These are phyloP conservation scores for Ceratobasidium sp. DNA, from an alignment of 1,284 basidiomycete species.

Conservation along the genomic window DNA sequence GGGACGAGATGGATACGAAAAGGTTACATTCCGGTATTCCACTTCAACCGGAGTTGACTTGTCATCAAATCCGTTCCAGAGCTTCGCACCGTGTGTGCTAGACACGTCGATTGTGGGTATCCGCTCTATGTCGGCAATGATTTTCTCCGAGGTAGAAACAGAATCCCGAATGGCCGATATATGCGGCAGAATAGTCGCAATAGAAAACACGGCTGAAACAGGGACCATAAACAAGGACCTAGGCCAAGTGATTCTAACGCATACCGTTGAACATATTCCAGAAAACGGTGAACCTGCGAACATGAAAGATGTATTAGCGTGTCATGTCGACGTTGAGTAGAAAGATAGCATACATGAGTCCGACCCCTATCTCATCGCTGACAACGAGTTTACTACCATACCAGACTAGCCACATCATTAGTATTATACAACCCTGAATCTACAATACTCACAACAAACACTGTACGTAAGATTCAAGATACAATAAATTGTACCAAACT, in stretches of 20 bases:
- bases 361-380: constrained; percentile 14
- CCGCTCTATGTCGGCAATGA: constrained; percentile 48
- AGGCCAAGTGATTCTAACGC: neutral
- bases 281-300: constrained; percentile 37
- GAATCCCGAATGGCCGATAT: constrained; percentile 44
- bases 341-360: constrained; percentile 4
- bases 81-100: constrained; percentile 43
- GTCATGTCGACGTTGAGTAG: neutral
- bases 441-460: constrained; percentile 26
- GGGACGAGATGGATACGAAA: constrained; percentile 54
- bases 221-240: neutral
- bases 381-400: constrained; percentile 45
- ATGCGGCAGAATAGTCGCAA: constrained; percentile 49
- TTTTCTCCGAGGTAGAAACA: constrained; percentile 41
- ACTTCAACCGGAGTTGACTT: constrained; percentile 45
- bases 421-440: neutral
- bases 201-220: constrained; percentile 38
- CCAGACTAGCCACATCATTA: constrained; percentile 45
- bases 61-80: constrained; percentile 36
- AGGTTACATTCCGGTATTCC: constrained; percentile 52
- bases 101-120: constrained; percentile 49
- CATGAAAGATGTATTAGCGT: neutral
- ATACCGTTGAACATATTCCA: constrained; percentile 39
- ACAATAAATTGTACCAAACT: constrained; percentile 46
- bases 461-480: constrained; percentile 39